phyloP scores from a whole-genome alignment of 2,329 filamentous ascomycete species.

The Herpotrichia juniperi region DNA sequence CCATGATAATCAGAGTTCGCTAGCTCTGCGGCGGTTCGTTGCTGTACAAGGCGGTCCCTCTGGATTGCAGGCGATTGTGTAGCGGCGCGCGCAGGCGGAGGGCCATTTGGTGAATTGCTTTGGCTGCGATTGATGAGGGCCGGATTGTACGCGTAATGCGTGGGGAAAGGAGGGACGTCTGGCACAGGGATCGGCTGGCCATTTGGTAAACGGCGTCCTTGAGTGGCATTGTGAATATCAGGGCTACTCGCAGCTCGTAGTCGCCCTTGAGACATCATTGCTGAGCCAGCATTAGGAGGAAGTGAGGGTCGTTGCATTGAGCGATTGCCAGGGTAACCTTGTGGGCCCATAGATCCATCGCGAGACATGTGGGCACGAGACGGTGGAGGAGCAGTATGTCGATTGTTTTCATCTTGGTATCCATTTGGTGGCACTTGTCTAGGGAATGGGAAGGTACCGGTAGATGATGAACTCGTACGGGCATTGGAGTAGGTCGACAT shows the following conservation, averaged over 20 bases:
- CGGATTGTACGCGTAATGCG: conserved; percentile 62
- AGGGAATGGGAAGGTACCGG: conserved; percentile 80
- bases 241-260: conserved; percentile 94
- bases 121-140: conserved; percentile 76
- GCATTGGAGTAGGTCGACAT: conserved; percentile 62
- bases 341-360: conserved; percentile 70
- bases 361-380: conserved; percentile 75
- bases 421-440: conserved; percentile 71
- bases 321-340: conserved; percentile 68
- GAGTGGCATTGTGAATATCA: conserved; percentile 78
- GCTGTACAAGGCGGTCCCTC: conserved; percentile 60
- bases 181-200: conserved; percentile 46
- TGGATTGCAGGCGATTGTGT: conserved; percentile 75
- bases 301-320: conserved; percentile 77
- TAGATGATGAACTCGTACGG: conserved; percentile 73
- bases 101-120: conserved; percentile 75
- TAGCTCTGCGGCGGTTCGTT: conserved; percentile 41
- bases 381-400: conserved; percentile 89
- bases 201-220: conserved; percentile 63
- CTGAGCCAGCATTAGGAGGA: conserved; percentile 66
- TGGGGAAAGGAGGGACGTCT: conserved; percentile 61
- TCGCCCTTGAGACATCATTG: conserved; percentile 65
- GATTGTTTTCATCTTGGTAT: conserved; percentile 75
- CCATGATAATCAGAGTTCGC: conserved; percentile 51
- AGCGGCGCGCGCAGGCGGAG: conserved; percentile 70